Conservation (phyloP, 2,329 filamentous ascomycete species). For the Microdochium paspali region DNA sequence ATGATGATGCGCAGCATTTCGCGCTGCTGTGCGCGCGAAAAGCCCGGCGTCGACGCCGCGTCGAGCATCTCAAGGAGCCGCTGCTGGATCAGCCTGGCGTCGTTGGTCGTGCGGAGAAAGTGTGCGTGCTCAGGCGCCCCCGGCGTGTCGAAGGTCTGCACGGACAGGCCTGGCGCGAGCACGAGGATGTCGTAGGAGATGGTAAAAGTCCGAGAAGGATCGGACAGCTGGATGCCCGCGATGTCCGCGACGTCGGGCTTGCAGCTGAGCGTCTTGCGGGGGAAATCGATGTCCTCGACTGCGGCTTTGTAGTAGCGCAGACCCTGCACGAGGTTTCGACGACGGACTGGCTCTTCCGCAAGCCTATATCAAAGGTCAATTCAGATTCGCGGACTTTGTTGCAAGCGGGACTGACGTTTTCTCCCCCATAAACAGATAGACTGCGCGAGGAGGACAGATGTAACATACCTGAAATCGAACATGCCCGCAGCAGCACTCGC, state of each 20-base stretch:
- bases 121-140: conserved; percentile 26
- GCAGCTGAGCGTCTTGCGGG: conserved; percentile 21
- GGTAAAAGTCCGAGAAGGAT: conserved; percentile 16
- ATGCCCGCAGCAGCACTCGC: conserved; percentile 32
- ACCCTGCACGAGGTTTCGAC: conserved; percentile 14
- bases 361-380: conserved; percentile 8
- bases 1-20: conserved; percentile 26
- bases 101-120: conserved; percentile 24
- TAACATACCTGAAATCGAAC: conserved; percentile 26
- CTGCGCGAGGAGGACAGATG: background rate
- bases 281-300: conserved; percentile 26
- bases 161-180: conserved; percentile 29
- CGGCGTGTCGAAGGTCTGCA: conserved; percentile 27
- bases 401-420: too few relatives aligned
- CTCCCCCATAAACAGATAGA: too few relatives aligned
- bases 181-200: conserved; percentile 30
- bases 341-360: conserved; percentile 31
- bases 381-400: too few relatives aligned
- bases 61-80: conserved; percentile 19
- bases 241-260: conserved; percentile 17
- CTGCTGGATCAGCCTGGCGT: conserved; percentile 22
- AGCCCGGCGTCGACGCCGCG: conserved; percentile 12
- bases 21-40: conserved; percentile 16
- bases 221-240: conserved; percentile 10
- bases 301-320: conserved; percentile 28